Base-by-base conservation (phyloP, 306 rosid genomes). In the Rosa rugosa region DNA sequence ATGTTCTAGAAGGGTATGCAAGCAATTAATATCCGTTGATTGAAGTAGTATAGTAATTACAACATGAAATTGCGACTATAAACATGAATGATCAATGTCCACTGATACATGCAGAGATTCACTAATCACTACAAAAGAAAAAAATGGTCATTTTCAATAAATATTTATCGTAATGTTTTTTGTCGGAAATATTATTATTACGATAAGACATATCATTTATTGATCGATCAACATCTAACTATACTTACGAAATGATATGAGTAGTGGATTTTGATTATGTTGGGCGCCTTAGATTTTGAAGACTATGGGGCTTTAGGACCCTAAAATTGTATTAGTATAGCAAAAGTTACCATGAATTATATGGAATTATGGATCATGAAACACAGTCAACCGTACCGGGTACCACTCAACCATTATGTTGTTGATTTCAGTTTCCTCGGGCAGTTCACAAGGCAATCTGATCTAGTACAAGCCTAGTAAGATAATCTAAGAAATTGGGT, bases 391-490 rank as follows among this genome's bases (percentile, higher is more conserved):
- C 27, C n/a, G n/a, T n/a, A n/a, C n/a, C 27, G 27, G 27, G 27
- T 25, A 25, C 27, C 27, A 25, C 27, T 25, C 27, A 25, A 84
- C 84, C 65, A 71, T 66, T 49, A 73, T 47, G 57, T 73, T 78
- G 80, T 81, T 86, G 45, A 71, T 50, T 79, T 89, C 86, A 31
- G 84, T 80, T 88, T 83, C 83, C 77, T 83, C 27, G 86, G 88
- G 87, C 85, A 81, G 88, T 89, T 78, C 85, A 82, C 76, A 53
- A 60, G 72, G 80, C 84, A 84, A 87, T 84, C 96, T 87, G 85
- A 87, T 84, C 93, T 87, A 87, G 92, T 69, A 54, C 71, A 62
- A 41, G 46, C 81, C 71, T 69, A 75, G 8, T 17, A 34, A 57
- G 79, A 86, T 84, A 79, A 79, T 81, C 18, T 86, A 50, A 64